Evolutionary conservation across 768 basidiomycete species (phyloP), one percentile per base, ranked within the genome.

Genomic region (Leccinellum albellum): DNA sequence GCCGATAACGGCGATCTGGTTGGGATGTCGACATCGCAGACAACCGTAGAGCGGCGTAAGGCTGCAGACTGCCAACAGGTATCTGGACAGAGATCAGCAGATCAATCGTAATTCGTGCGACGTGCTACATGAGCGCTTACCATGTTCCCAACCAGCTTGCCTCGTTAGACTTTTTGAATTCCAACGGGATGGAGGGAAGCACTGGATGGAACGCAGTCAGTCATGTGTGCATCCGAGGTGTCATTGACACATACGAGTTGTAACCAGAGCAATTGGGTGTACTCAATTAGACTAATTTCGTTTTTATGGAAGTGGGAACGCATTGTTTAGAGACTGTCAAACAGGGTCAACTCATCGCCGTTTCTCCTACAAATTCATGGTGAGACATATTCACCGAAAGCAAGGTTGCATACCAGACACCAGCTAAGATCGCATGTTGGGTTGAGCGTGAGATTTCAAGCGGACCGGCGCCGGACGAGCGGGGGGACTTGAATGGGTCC

Each of bases 71-170:
- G 90, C 87, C 20, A 92, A 79, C 8, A 92, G 73, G 69, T 88
- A 91, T 8, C 88, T 90, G 60, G 12, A 8, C n/a, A n/a, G n/a
- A 26, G 33, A 37, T 37, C 3, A 40, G 12, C 21, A n/a, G n/a
- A n/a, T n/a, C n/a, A n/a, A n/a, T 21, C 12, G 31, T 5, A 13
- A 9, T 66, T 44, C 29, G 20, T 8, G 49, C 7, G 23, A 9
- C 20, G 4, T 29, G 37, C n/a, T n/a, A n/a, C n/a, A 31, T 50
- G 47, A 42, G n/a, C 20, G 68, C 77, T 65, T 71, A 89, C 86
- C 86, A 77, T 37, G 91, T 91, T 46, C 90, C 90, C 12, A 92
- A 78, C 91, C 90, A 91, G 65, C 86, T 87, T 0, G 87, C 87
- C 69, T 91, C 86, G 66, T 91, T 83, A 5, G 88, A 87, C 64